Conservation (phyloP, 257 asterid genomes). For the Solanum chiquidenum region DNA sequence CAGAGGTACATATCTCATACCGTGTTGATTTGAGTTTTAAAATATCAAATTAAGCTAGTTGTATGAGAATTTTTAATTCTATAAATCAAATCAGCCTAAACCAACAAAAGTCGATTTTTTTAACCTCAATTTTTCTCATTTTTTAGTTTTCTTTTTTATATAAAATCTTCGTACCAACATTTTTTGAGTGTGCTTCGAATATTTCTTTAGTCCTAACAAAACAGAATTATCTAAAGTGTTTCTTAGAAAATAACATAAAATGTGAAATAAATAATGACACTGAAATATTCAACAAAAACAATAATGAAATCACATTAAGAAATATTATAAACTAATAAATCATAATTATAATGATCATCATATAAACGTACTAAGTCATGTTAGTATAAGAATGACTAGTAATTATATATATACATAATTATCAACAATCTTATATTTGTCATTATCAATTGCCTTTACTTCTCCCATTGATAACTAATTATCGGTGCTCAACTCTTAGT, state of each 20-base stretch:
- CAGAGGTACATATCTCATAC: not conserved
- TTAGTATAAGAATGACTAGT: too few relatives aligned
- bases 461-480: not conserved
- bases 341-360: too few relatives aligned
- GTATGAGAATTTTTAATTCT: not conserved
- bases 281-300: too few relatives aligned
- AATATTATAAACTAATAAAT: too few relatives aligned
- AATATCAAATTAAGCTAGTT: not conserved
- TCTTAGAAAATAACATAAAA: not conserved
- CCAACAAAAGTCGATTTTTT: not conserved
- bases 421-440: too few relatives aligned
- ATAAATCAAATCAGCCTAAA: not conserved
- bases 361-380: too few relatives aligned
- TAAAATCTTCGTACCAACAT: not conserved
- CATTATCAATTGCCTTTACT: too few relatives aligned
- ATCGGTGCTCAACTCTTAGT: not conserved
- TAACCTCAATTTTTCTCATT: not conserved
- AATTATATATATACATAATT: too few relatives aligned
- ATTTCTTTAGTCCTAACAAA: not conserved
- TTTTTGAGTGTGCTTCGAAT: not conserved
- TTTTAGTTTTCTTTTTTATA: too few relatives aligned
- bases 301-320: too few relatives aligned
- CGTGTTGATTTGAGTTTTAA: not conserved
- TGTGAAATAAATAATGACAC: too few relatives aligned
- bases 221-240: not conserved